Evolutionary conservation across 2,329 filamentous ascomycete genomes (phyloP).

Genomic region (Aureobasidium sp.): DNA sequence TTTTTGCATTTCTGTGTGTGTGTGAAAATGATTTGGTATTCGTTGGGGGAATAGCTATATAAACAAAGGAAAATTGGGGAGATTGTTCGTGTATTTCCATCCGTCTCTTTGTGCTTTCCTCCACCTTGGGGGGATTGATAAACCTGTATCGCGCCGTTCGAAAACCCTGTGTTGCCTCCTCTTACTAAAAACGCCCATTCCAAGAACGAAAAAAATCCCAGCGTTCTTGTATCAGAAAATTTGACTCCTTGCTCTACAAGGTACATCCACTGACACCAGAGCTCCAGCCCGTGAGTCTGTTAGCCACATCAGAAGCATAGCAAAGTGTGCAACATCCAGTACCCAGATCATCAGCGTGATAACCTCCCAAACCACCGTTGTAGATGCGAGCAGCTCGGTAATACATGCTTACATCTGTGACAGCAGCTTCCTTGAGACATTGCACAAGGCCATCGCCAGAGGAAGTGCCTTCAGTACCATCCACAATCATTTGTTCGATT

Average conservation of each 20-base stretch:
- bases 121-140: no score
- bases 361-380: constrained; percentile 39
- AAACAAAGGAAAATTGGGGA: not conserved
- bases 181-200: not conserved
- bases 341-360: constrained; percentile 33
- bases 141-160: not conserved
- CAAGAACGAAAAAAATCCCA: not conserved
- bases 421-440: constrained; percentile 27
- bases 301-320: constrained; percentile 48
- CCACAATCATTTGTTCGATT: constrained; percentile 37
- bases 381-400: constrained; percentile 45
- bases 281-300: constrained; percentile 39
- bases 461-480: constrained; percentile 38
- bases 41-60: not conserved
- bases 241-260: not conserved
- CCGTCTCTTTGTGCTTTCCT: no score
- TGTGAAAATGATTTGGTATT: no score
- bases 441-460: constrained; percentile 39
- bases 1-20: no score
- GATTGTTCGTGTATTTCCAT: not conserved
- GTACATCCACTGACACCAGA: constrained; percentile 2
- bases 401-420: constrained; percentile 32
- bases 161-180: not conserved
- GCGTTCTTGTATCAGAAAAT: not conserved
- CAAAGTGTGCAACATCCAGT: constrained; percentile 44